These are phyloP conservation scores for Colletotrichum godetiae DNA, from an alignment of 2,329 filamentous ascomycete species.

Conservation along the genomic window DNA sequence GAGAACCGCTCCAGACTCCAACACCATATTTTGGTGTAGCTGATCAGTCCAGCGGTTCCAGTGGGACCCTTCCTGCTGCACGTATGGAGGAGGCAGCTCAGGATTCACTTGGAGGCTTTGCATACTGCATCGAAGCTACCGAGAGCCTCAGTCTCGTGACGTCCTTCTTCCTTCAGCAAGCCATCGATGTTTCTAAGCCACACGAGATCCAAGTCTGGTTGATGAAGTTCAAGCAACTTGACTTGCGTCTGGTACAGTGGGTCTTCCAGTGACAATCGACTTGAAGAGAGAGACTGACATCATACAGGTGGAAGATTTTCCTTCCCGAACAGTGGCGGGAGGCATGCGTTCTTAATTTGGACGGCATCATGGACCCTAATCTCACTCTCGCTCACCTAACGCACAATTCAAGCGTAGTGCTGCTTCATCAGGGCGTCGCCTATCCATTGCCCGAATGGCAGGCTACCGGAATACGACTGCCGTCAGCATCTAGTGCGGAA, in stretches of 20 bases:
- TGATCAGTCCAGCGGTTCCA: constrained; percentile 41
- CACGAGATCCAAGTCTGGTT: constrained; percentile 54
- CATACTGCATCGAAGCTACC: constrained; percentile 58
- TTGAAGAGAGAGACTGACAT: not conserved
- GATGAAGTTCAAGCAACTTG: constrained; percentile 57
- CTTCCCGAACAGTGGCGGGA: constrained; percentile 55
- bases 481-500: constrained; percentile 52
- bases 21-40: constrained; percentile 55
- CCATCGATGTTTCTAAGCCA: constrained; percentile 48
- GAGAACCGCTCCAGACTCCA: constrained; percentile 47
- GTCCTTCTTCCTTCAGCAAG: constrained; percentile 55
- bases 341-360: constrained; percentile 51
- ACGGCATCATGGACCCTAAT: constrained; percentile 56
- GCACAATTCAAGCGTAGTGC: constrained; percentile 48
- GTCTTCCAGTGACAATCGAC: constrained; percentile 16
- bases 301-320: constrained; percentile 55
- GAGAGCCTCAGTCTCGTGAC: constrained; percentile 55
- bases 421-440: constrained; percentile 54
- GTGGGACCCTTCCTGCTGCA: constrained; percentile 35
- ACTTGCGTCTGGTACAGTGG: constrained; percentile 54
- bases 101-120: constrained; percentile 51
- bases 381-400: constrained; percentile 49
- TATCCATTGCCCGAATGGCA: constrained; percentile 47
- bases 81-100: constrained; percentile 41
- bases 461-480: constrained; percentile 44